Percentiles rank a stretch among this genome's conserved stretches.
phyloP scores from a whole-genome alignment of 192 early-diverging fungal species.

The Chytriomyces confervae region DNA sequence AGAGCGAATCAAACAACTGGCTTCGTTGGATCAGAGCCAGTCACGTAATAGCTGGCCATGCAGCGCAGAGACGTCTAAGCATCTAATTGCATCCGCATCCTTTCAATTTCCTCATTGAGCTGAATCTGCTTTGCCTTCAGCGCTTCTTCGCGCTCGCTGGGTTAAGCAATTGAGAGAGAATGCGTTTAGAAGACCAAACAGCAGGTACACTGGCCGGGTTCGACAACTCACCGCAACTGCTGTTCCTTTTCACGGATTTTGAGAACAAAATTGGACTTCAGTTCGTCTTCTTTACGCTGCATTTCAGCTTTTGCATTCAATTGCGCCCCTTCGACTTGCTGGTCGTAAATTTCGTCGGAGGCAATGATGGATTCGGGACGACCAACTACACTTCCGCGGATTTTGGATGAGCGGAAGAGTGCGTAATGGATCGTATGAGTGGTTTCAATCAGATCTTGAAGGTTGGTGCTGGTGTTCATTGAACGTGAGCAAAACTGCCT shows the following conservation, averaged over 20 bases:
- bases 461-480: slow-evolving; percentile 75
- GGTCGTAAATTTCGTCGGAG: slow-evolving; percentile 82
- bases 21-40: background rate
- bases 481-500: background rate
- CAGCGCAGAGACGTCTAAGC: background rate
- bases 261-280: slow-evolving; percentile 65
- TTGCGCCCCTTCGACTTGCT: slow-evolving; percentile 70
- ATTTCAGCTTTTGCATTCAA: slow-evolving; percentile 67
- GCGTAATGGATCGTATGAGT: slow-evolving; percentile 96
- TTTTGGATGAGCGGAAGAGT: slow-evolving; percentile 92
- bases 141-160: slow-evolving; percentile 55
- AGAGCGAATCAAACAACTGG: background rate
- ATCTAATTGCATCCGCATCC: slow-evolving; percentile 46
- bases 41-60: background rate
- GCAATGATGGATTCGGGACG: slow-evolving; percentile 81
- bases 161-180: background rate
- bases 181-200: background rate
- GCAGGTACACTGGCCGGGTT: background rate
- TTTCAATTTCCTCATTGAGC: slow-evolving; percentile 62
- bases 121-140: slow-evolving; percentile 51
- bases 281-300: slow-evolving; percentile 75
- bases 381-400: slow-evolving; percentile 63
- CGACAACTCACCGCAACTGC: slow-evolving; percentile 49
- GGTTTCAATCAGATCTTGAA: slow-evolving; percentile 96
- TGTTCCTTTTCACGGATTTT: slow-evolving; percentile 70